These are phyloP conservation scores for Jatropha podagrica DNA, from an alignment of 441 rosid species.

Conservation along the genomic window DNA sequence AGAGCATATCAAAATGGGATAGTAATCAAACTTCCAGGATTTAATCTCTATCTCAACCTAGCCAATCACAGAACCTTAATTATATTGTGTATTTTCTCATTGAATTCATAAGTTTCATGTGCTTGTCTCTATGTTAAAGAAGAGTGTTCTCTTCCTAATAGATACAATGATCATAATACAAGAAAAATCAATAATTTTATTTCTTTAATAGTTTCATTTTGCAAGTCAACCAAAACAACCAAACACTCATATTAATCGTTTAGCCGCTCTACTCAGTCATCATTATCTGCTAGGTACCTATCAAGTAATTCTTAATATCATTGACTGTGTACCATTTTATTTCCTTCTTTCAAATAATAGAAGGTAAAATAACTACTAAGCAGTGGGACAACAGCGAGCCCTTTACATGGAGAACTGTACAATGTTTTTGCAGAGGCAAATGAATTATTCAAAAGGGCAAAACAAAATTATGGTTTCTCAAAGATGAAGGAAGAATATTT, in stretches of 20 bases:
- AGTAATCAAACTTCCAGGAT: constrained; percentile 4
- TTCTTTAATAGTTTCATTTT: background rate
- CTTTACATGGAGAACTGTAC: background rate
- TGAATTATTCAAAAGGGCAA: background rate
- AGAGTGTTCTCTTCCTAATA: background rate
- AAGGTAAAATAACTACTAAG: background rate
- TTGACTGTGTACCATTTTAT: background rate
- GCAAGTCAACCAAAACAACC: background rate
- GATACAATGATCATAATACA: background rate
- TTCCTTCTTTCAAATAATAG: constrained; percentile 5
- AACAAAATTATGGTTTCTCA: background rate
- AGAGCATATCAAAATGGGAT: background rate
- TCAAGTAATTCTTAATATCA: background rate
- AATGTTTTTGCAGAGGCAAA: background rate
- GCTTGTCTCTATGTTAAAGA: background rate
- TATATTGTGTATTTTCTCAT: background rate
- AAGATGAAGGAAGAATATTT: background rate
- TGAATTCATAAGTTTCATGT: background rate
- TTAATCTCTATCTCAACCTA: background rate
- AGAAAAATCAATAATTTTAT: background rate
- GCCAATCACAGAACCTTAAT: background rate
- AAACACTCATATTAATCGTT: background rate
- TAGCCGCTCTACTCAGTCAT: background rate
- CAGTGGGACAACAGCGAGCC: background rate
- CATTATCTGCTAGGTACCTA: background rate